Base-by-base conservation (phyloP, 2,329 filamentous ascomycete species). In the Hypoxylon sp. region DNA sequence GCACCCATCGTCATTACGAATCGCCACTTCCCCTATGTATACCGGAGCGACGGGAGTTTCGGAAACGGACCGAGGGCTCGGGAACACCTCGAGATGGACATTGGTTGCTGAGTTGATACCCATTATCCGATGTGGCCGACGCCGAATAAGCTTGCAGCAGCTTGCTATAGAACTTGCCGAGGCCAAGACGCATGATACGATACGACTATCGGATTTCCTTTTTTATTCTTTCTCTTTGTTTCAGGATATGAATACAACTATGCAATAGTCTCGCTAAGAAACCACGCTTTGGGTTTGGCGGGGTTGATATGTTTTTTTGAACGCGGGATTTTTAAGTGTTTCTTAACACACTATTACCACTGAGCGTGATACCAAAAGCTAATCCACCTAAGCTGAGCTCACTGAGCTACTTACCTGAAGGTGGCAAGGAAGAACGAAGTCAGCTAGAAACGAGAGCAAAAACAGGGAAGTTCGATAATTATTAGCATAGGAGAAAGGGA, bases 71-170 rank as follows among this genome's bases (percentile, higher is more conserved):
- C 50, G 43, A 50, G 34, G 62, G 44, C 34, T 64, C 47, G 50
- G 54, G 51, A 62, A 28, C 55, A 41, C 39, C 47, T 43, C 39
- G 51, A 62, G 37, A 62, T 24, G 57, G 57, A 53, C 61, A 53
- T 65, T 43, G 59, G 55, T 65, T 59, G 62, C 46, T 48, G 44
- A 68, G 58, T 68, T 65, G 65, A 68, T 68, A 68, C 62, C 62
- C 65, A 61, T 64, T 64, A 56, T 52, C 49, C 54, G 46, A 51
- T 59, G 59, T 41, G 56, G 55, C 54, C 51, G 59, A 47, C 52
- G 6, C n/a, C n/a, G n/a, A n/a, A 58, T 63, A 65, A 62, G 52
- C 62, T 62, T 62, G 55, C 59, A 68, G 62, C 24, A 26, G 24
- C n/a, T n/a, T n/a, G n/a, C 39, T 28, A 17, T 62, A 53, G 50